These are phyloP conservation scores for Rhodotorula kratochvilovae DNA, from an alignment of 768 basidiomycete species.

Conservation along the genomic window DNA sequence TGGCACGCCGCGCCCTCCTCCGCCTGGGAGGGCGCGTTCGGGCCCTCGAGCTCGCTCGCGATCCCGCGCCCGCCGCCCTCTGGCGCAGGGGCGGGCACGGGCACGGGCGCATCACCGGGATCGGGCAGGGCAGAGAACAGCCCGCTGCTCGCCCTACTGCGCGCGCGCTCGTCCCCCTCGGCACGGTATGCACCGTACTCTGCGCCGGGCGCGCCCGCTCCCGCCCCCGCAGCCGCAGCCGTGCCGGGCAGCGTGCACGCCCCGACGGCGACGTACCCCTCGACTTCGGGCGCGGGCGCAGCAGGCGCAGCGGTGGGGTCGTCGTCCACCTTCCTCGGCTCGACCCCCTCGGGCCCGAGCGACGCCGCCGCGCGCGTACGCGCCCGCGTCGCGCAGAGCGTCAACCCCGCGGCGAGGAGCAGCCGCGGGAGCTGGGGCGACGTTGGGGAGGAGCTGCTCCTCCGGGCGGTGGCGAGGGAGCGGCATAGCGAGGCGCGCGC, in stretches of 20 bases:
- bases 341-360: too few species aligned
- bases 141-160: background rate
- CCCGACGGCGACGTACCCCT: background rate
- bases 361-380: slow-evolving; percentile 9
- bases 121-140: background rate
- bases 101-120: too few species aligned
- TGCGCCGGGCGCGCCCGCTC: background rate
- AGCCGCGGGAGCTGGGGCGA: slow-evolving; percentile 18
- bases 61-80: background rate
- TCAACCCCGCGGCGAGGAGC: slow-evolving; percentile 11
- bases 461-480: background rate
- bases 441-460: slow-evolving; percentile 15
- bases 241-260: too few species aligned
- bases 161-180: background rate
- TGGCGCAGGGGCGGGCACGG: too few species aligned
- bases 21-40: background rate
- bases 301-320: too few species aligned
- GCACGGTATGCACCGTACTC: slow-evolving; percentile 19
- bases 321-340: background rate
- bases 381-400: background rate
- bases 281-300: background rate
- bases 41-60: background rate
- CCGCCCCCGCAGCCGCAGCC: background rate
- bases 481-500: background rate
- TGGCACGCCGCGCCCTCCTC: background rate